These are phyloP conservation scores for Trichoderma oligosporum DNA, from an alignment of 2,329 filamentous ascomycete genomes.

Conservation along the genomic window DNA sequence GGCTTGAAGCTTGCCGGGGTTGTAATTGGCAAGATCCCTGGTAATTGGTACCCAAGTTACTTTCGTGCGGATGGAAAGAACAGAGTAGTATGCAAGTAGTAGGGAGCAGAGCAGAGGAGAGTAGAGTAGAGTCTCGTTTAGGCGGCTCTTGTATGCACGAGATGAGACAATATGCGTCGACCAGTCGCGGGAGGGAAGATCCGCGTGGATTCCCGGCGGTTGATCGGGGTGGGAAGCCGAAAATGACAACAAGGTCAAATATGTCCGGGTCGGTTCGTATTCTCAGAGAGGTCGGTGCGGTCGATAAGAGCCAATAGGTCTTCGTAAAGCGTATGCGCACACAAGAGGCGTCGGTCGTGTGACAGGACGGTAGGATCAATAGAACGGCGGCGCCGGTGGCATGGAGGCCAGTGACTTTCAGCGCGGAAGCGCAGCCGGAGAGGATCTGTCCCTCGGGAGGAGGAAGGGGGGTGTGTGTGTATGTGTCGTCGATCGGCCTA, in stretches of 20 bases:
- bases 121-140: not conserved
- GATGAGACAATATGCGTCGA: not conserved
- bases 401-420: constrained; percentile 24
- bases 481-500: constrained; percentile 11
- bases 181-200: constrained; percentile 20
- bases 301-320: constrained; percentile 27
- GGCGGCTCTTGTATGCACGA: not conserved
- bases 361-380: constrained; percentile 28
- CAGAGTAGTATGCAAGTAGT: not conserved
- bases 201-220: constrained; percentile 26
- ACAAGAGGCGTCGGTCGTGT: constrained; percentile 25
- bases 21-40: not conserved
- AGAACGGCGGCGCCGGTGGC: constrained; percentile 23
- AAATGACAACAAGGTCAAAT: constrained; percentile 25
- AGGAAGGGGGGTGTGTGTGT: constrained; percentile 12
- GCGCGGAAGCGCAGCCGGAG: constrained; percentile 21
- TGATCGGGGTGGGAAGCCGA: constrained; percentile 27
- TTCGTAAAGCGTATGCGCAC: constrained; percentile 20
- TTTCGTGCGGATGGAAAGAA: not conserved
- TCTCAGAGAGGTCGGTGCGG: constrained; percentile 22
- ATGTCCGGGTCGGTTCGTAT: constrained; percentile 33
- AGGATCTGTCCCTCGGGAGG: constrained; percentile 11
- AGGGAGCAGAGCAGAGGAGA: not conserved
- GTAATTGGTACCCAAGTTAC: not conserved
- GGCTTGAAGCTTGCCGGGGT: constrained; percentile 12